Evolutionary conservation across 441 rosid species (phyloP), one percentile per base, ranked within the genome.

Genomic region (Bruguiera hainesii): DNA sequence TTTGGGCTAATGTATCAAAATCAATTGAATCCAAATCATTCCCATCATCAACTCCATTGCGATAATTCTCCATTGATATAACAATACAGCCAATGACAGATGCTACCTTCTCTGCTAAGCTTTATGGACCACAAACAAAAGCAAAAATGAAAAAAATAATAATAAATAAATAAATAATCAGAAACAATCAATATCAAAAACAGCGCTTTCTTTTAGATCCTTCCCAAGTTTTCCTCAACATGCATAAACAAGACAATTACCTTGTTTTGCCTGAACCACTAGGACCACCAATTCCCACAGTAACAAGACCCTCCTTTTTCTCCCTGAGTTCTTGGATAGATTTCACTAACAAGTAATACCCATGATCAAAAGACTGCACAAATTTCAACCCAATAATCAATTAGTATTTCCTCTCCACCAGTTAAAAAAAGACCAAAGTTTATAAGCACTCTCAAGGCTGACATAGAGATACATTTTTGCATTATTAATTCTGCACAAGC

Each of bases 71-170:
- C 99, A 95, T 95, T 20, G 96, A 84, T 80, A 95, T 84, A 55
- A 92, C 87, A 60, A 86, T 85, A 77, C 99, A 95, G 16, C 99
- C 98, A 66, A 95, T 87, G 23, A 95, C 98, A 75, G 97, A 90
- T 55, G 95, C 88, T 49, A 95, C 97, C 91, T 92, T 95, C 87
- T 95, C 99, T 67, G 97, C 89, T 83, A 95, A 83, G 87, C 99
- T 95, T 87, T 65, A 75, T 30, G 53, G 66, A 79, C 65, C 79
- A 78, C 75, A 70, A 73, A 70, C 33, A 63, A 76, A 60, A 3
- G 16, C 18, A 3, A 10, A 10, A 11, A 33, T 68, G 51, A 50
- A 63, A 60, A 80, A 46, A 13, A 60, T 23, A 62, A 52, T 52
- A 60, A 20, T 60, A 35, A 59, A 49, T 61, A 35, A 52, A 72